Base-by-base conservation (phyloP, 768 basidiomycete species). In the Lyophyllum semitale region DNA sequence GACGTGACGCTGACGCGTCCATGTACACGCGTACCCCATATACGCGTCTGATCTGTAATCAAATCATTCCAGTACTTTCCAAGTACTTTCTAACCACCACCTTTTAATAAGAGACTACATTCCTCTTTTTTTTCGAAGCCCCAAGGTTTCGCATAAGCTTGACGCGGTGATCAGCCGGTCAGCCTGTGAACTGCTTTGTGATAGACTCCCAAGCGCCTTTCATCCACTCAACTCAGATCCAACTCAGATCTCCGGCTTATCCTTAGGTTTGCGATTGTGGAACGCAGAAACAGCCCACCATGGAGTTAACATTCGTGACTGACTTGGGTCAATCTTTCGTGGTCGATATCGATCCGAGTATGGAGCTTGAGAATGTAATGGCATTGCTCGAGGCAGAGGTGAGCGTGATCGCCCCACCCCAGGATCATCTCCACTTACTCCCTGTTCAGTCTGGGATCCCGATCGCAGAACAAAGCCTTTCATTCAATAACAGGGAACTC, bases 381-480 rank as follows among this genome's bases (percentile, higher is more conserved):
- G 96, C 93, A 12, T 77, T 98, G 51, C 79, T 97, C n/a, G 94
- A 97, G 72, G 95, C 89, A 0, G 95, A 98, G 84, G 96, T 94
- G 68, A 69, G 87, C 68, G n/a, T 40, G 27, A 54, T 51, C 29
- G 20, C 42, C 45, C n/a, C 20, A 53, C 38, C 49, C 48, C 22
- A 50, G n/a, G 8, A 17, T n/a, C 48, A 18, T 48, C 8, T 27
- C 26, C 35, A 15, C 37, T 45, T 23, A 43, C 46, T 27, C 44
- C 29, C 32, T 25, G 18, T 45, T 38, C 17, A 95, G 93, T 92
- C 89, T 13, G 86, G 85, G 22, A 85, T 95, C 43, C 84, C 89
- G 1, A 65, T 81, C 17, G 50, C 68, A 23, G 91, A 94, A 60
- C 94, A 95, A 69, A 82, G 81, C 57, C 84, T 95, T 40, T 84